These are phyloP conservation scores for Fusarium sublunatum DNA, from an alignment of 2,329 filamentous ascomycete genomes.

Conservation along the genomic window DNA sequence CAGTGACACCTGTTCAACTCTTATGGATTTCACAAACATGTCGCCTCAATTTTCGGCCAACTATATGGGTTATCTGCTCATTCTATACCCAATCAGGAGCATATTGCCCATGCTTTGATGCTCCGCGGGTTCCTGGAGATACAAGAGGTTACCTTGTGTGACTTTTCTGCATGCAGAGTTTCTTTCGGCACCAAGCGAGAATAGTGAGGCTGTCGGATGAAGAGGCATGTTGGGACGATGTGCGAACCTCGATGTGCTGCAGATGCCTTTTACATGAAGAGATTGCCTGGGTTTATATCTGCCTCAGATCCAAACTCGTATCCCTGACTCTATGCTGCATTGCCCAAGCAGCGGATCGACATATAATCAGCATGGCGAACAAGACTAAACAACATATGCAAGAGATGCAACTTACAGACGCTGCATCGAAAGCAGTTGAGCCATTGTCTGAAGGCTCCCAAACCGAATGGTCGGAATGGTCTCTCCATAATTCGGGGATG, in stretches of 20 bases:
- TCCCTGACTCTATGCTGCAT: neutral
- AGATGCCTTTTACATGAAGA: conserved; percentile 6
- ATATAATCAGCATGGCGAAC: conserved; percentile 13
- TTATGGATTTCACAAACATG: conserved; percentile 28
- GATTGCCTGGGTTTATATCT: conserved; percentile 30
- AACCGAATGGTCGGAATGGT: conserved; percentile 38
- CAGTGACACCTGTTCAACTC: conserved; percentile 38
- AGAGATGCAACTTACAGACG: conserved; percentile 9
- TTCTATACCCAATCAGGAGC: conserved; percentile 21
- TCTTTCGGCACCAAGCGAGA: conserved; percentile 22
- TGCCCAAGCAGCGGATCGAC: neutral
- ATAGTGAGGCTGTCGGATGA: conserved; percentile 42
- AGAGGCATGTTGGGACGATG: conserved; percentile 6
- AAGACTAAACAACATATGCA: conserved; percentile 6
- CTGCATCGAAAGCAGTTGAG: conserved; percentile 9
- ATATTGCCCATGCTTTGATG: conserved; percentile 5
- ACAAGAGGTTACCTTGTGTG: conserved; percentile 29
- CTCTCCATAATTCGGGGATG: conserved; percentile 18
- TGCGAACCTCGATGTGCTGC: conserved; percentile 17
- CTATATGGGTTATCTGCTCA: conserved; percentile 15
- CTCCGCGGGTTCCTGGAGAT: conserved; percentile 21
- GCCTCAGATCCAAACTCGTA: conserved; percentile 4
- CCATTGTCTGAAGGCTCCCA: conserved; percentile 1
- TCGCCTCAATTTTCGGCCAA: conserved; percentile 25
- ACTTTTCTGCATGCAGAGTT: conserved; percentile 24